Conservation (phyloP, 345 rosid genomes). For the Erodium maritimum region DNA sequence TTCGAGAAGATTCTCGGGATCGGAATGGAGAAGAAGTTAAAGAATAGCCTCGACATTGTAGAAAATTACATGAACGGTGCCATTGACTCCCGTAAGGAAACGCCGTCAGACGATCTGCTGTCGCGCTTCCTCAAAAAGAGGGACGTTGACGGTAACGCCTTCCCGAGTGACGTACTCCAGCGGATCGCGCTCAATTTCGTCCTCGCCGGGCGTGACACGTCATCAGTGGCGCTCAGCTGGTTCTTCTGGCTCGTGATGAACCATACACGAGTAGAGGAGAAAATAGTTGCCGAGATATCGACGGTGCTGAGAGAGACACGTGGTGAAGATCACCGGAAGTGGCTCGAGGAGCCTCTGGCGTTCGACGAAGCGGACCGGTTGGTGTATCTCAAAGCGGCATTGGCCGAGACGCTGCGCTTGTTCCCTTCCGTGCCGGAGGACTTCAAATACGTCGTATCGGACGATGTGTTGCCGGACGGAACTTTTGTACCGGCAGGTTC, state of each 20-base stretch:
- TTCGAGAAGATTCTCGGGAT: slow-evolving; percentile 43
- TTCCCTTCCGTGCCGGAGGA: slow-evolving; percentile 91
- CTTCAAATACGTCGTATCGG: slow-evolving; percentile 60
- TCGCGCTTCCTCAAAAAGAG: slow-evolving; percentile 72
- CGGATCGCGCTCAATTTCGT: slow-evolving; percentile 83
- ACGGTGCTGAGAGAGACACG: slow-evolving; percentile 52
- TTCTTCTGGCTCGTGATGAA: slow-evolving; percentile 89
- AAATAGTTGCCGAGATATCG: slow-evolving; percentile 51
- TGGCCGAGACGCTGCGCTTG: slow-evolving; percentile 76
- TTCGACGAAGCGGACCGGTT: slow-evolving; percentile 77
- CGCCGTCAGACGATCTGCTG: slow-evolving; percentile 76
- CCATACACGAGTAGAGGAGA: slow-evolving; percentile 45
- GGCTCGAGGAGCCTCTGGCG: slow-evolving; percentile 59
- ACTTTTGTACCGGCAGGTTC: slow-evolving; percentile 73
- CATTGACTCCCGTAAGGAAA: slow-evolving; percentile 42
- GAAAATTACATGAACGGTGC: slow-evolving; percentile 67
- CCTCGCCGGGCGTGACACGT: slow-evolving; percentile 88
- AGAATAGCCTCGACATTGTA: slow-evolving; percentile 42
- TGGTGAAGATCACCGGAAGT: slow-evolving; percentile 39
- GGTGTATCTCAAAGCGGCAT: slow-evolving; percentile 70
- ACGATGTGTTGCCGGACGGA: slow-evolving; percentile 73
- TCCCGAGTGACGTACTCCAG: slow-evolving; percentile 51
- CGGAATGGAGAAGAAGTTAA: slow-evolving; percentile 48
- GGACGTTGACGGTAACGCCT: slow-evolving; percentile 52
- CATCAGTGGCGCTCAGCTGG: slow-evolving; percentile 90